phyloP scores from a whole-genome alignment of 2,329 filamentous ascomycete species.

The Cordyceps pruinosa region DNA sequence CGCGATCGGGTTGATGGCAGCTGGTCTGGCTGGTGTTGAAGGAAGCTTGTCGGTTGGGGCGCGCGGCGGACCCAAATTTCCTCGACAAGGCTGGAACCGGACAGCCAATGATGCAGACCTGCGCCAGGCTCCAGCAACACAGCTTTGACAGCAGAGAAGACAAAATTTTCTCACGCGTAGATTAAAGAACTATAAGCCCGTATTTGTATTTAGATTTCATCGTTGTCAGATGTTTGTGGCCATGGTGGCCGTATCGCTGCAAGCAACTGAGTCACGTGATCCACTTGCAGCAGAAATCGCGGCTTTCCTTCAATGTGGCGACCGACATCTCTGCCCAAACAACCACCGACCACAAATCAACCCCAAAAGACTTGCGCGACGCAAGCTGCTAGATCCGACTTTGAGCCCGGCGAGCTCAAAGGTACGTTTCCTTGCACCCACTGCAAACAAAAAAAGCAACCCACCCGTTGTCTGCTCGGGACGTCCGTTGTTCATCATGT shows the following conservation, averaged over 20 bases:
- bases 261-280: constrained; percentile 3
- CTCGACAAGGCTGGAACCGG: constrained; percentile 28
- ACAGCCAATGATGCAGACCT: not conserved
- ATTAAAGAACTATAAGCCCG: not conserved
- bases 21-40: constrained; percentile 15
- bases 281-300: not conserved
- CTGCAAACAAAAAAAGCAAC: too few relatives aligned
- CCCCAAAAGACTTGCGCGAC: not conserved
- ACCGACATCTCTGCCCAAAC: not conserved
- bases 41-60: constrained; percentile 13
- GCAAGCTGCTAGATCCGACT: constrained; percentile 4
- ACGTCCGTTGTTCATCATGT: constrained; percentile 61
- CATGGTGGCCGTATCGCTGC: too few relatives aligned
- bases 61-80: constrained; percentile 26
- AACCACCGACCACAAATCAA: not conserved
- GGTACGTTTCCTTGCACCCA: constrained; percentile 11
- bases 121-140: constrained; percentile 19
- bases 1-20: constrained; percentile 8
- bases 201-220: not conserved
- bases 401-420: constrained; percentile 7
- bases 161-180: too few relatives aligned
- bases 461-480: constrained; percentile 3
- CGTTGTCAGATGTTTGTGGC: too few relatives aligned
- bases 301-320: not conserved
- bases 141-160: not conserved